These are phyloP conservation scores for Solanum chilense DNA, from an alignment of 257 asterid species.

Conservation along the genomic window DNA sequence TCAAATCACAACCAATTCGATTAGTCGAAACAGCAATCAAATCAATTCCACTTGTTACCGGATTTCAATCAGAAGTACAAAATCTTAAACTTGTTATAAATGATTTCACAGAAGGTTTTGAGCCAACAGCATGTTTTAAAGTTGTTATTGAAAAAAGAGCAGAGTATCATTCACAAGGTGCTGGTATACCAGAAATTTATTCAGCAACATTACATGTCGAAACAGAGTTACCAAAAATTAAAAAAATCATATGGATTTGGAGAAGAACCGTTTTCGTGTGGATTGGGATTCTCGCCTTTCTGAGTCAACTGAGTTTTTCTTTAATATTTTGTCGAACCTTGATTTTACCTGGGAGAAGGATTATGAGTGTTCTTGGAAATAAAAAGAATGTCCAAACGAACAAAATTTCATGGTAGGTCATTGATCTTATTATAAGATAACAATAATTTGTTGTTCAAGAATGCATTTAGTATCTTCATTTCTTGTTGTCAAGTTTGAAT, in stretches of 20 bases:
- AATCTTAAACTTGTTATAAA: conserved; percentile 15
- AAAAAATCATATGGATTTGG: conserved; percentile 35
- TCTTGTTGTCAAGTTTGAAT: neutral
- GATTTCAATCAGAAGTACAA: conserved; percentile 45
- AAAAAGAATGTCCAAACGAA: conserved; percentile 5
- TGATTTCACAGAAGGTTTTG: conserved; percentile 27
- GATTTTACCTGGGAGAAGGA: conserved; percentile 21
- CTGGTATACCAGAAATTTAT: conserved; percentile 50
- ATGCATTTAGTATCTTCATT: neutral
- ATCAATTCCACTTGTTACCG: conserved; percentile 36
- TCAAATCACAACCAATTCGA: conserved; percentile 38
- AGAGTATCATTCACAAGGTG: conserved; percentile 20
- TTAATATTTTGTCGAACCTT: conserved; percentile 20
- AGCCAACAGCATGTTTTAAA: conserved; percentile 24
- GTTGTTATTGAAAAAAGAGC: conserved; percentile 50
- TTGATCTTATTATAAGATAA: neutral
- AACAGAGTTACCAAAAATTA: conserved; percentile 35
- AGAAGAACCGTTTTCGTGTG: conserved; percentile 44
- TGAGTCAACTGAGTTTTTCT: conserved; percentile 10
- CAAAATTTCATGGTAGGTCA: conserved; percentile 7
- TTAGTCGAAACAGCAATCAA: conserved; percentile 21
- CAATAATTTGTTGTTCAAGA: neutral
- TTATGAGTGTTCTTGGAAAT: neutral
- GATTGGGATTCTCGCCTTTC: conserved; percentile 20
- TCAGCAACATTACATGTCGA: conserved; percentile 25